Conservation (phyloP, 305 asterid genomes). For the Fraxinus paxiana region DNA sequence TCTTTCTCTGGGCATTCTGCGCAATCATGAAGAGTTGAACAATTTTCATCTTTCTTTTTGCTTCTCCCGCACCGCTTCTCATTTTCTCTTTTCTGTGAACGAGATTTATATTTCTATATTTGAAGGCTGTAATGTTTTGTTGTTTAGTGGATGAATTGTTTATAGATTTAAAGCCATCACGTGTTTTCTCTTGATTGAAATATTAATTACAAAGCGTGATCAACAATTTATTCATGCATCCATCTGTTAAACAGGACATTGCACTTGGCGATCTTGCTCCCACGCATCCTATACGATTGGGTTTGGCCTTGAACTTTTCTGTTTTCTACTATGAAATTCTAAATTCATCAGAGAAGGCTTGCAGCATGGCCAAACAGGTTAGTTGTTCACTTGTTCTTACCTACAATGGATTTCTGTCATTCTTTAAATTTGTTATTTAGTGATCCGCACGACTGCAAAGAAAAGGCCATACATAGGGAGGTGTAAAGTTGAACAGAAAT, state of each 20-base stretch:
- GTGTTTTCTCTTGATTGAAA: background rate
- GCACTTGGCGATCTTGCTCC: slow-evolving; percentile 61
- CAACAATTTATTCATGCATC: background rate
- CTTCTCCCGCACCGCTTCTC: background rate
- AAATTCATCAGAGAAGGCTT: slow-evolving; percentile 58
- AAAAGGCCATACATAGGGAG: background rate
- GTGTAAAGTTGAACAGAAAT: background rate
- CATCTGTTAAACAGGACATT: slow-evolving; percentile 36
- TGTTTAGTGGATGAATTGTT: background rate
- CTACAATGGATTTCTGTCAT: background rate
- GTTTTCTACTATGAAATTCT: slow-evolving; percentile 66
- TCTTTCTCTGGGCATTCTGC: background rate
- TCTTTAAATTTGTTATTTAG: background rate
- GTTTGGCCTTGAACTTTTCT: slow-evolving; percentile 61
- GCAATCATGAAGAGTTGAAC: background rate
- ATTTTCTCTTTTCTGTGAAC: background rate
- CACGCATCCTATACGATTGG: slow-evolving; percentile 67
- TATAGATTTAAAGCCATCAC: background rate
- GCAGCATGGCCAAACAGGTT: slow-evolving; percentile 69
- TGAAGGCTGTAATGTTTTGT: background rate
- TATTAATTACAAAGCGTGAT: background rate
- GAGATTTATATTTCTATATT: background rate
- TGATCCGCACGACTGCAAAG: background rate
- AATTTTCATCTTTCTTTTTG: background rate
- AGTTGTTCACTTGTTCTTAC: slow-evolving; percentile 10